Evolutionary conservation across 164 flowering plant species (phyloP).

Genomic region (Kingdonia uniflora): DNA sequence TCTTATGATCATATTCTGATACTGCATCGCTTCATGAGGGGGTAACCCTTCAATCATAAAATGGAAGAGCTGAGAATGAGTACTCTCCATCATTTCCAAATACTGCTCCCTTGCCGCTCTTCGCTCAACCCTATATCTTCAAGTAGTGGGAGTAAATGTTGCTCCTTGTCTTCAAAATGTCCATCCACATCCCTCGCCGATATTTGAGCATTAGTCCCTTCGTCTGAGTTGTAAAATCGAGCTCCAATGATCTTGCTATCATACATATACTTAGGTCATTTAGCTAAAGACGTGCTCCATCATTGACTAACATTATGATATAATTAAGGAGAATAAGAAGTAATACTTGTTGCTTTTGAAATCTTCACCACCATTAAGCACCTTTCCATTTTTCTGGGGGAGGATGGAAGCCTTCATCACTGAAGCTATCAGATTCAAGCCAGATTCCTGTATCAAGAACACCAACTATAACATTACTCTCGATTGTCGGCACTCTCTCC

Average conservation of each 20-base stretch:
- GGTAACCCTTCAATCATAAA: slow-evolving; percentile 52
- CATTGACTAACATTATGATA: too few relatives aligned
- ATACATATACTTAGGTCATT: too few relatives aligned
- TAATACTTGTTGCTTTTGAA: background rate
- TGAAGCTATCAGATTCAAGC: background rate
- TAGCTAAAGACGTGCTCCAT: too few relatives aligned
- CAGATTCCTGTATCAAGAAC: background rate
- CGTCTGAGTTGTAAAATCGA: too few relatives aligned
- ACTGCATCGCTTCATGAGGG: slow-evolving; percentile 58
- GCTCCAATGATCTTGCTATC: slow-evolving; percentile 50
- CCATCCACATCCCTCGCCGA: slow-evolving; percentile 29
- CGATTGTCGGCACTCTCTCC: background rate
- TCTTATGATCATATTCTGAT: slow-evolving; percentile 36
- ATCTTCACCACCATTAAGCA: background rate
- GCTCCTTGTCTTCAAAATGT: slow-evolving; percentile 45
- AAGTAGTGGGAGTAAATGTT: slow-evolving; percentile 44
- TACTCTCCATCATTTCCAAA: slow-evolving; percentile 52
- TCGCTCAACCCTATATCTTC: slow-evolving; percentile 41
- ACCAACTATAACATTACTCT: slow-evolving; percentile 2
- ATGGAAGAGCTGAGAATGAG: slow-evolving; percentile 48
- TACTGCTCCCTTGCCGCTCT: slow-evolving; percentile 33
- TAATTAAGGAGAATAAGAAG: too few relatives aligned
- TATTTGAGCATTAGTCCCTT: too few relatives aligned
- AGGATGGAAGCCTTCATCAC: too few relatives aligned
- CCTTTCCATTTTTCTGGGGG: slow-evolving; percentile 3